A percentile compares a stretch with the other conserved stretches of the same genome.
These are phyloP conservation scores for Phytophthora pluvialis DNA, from an alignment of 352 stramenopile genomes.

Conservation along the genomic window DNA sequence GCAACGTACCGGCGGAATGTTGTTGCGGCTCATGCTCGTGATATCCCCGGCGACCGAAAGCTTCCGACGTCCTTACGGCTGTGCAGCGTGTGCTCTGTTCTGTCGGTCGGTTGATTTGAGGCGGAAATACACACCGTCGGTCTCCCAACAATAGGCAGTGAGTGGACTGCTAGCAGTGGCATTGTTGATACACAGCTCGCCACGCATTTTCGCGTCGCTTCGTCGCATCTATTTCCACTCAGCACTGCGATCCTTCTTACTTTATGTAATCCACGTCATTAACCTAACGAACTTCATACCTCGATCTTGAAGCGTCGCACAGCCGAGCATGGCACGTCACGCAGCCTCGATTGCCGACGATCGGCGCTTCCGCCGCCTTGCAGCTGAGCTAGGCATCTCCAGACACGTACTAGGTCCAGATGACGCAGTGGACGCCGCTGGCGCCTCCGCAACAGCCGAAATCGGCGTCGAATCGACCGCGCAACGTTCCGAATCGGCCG, in stretches of 20 bases:
- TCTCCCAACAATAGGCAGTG: constrained; percentile 14
- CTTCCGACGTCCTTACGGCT: background rate
- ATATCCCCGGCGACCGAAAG: background rate
- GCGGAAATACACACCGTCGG: constrained; percentile 2
- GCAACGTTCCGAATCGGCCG: constrained; percentile 7
- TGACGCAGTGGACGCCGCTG: constrained; percentile 9
- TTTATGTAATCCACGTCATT: background rate
- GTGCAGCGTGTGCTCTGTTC: background rate
- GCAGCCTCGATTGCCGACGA: constrained; percentile 16
- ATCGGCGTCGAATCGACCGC: constrained; percentile 1
- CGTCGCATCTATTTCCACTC: constrained; percentile 30
- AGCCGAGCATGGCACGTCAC: constrained; percentile 15
- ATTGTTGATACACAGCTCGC: too few species aligned
- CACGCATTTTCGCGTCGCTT: constrained; percentile 18
- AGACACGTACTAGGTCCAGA: constrained; percentile 39
- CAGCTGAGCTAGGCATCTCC: constrained; percentile 63
- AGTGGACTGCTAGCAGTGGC: background rate
- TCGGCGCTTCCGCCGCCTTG: constrained; percentile 48
- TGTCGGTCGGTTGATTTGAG: constrained; percentile 10
- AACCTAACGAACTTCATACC: background rate
- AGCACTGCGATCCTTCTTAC: constrained; percentile 4
- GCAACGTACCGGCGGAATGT: constrained; percentile 38
- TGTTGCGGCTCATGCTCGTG: constrained; percentile 29
- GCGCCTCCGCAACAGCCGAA: background rate
- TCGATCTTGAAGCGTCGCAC: constrained; percentile 31